Evolutionary conservation across 805 yeast genomes (phyloP), one percentile per base, ranked within the genome.

Genomic region (Nakazawaea siamensis): DNA sequence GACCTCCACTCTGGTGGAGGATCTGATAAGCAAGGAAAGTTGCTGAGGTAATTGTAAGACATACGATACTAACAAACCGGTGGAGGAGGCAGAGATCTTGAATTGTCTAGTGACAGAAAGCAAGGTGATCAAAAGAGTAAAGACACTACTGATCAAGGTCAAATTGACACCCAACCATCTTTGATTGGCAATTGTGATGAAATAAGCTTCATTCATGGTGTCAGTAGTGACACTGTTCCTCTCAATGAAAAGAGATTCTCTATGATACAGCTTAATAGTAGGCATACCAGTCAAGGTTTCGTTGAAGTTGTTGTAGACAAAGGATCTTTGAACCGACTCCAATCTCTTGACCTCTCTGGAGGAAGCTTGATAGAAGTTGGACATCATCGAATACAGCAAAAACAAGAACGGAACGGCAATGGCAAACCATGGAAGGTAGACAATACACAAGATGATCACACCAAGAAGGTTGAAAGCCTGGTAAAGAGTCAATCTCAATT

Each of bases 111-210:
- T 68, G 29, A 73, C 67, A 57, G 77, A 70, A 42, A 72, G 52
- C 51, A 73, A 44, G 23, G 70, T 60, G 35, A 73, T 66, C 38
- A 71, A 56, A 33, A 73, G 56, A 4, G 76, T 76, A 51, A 71
- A 67, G 0, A 44, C 35, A 21, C 64, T 57, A 4, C 76, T 73
- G 41, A 72, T 55, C 35, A 66, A 49, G 54, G 71, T 76, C 42
- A 72, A 57, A 38, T 65, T 60, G 28, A 70, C 64, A 43, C 70
- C 62, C 42, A 73, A 68, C 79, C 79, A 73, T 51, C 79, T 62
- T 55, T 73, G 79, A 32, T 65, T 59, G 7, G 64, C 73, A 40
- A 70, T 61, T n/a, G 65, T 52, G 23, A 71, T 41, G 36, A 56
- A 70, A 43, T 69, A 68, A 2, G 78, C 76, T 47, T 71, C 77